Base-by-base conservation (phyloP, 352 stramenopile species). In the Phytophthora ohioensis region DNA sequence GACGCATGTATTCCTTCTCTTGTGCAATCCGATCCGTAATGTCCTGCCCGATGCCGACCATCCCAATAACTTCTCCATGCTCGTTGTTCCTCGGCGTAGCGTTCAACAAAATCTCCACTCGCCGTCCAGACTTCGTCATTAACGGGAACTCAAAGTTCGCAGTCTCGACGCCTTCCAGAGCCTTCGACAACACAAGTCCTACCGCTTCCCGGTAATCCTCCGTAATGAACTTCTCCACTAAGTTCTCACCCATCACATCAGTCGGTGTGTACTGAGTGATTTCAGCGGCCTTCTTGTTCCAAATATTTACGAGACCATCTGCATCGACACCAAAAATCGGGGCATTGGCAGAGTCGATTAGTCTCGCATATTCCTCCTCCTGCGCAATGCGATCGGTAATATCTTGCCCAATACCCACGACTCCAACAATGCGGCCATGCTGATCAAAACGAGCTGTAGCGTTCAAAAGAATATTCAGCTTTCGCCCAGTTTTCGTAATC, bases 71-170 rank as follows among this genome's bases (percentile, higher is more conserved):
- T 60, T 88, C 64, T 6, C 84, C 84, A 35, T 88, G 82, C 42
- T 90, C 71, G 31, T 90, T 75, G 17, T 81, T 84, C 31, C 79
- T 78, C 8, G 82, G 64, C 0, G 82, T 91, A 56, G 82, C 83
- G 36, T 96, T 96, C 15, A 96, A 55, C 15, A 93, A 75, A 69
- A 97, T 91, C 55, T 88, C 84, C 13, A 96, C 83, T 21, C 81
- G 78, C 1, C 81, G 62, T 1, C 85, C 86, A 30, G 68, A 75
- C 60, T 95, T 96, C 0, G 86, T 95, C 41, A 93, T 78, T 12
- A 94, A 65, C 2, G 83, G 81, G 21, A 95, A 86, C 71, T 93
- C 86, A 57, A 92, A 93, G 60, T 93, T 90, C 2, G 81, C 81
- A 0, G 75, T 75, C 36, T 88, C 80, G 15, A 81, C 69, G 48